phyloP scores from a whole-genome alignment of 2,329 filamentous ascomycete genomes.

The Cladophialophora yegresii region DNA sequence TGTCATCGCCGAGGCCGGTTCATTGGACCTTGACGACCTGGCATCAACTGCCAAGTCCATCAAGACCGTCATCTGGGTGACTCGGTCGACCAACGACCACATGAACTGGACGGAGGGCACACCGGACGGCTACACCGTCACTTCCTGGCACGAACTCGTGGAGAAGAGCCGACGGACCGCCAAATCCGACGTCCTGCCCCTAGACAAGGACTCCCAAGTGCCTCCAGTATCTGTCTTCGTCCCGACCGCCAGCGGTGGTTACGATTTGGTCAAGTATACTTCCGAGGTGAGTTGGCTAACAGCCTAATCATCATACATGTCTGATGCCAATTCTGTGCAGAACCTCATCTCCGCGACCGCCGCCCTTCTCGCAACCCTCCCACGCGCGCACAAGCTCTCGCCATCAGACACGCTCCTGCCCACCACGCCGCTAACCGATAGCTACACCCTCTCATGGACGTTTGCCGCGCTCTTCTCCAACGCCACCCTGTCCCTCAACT shows the following conservation, averaged over 20 bases:
- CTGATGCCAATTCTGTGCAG: conserved; percentile 38
- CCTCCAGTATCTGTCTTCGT: conserved; percentile 50
- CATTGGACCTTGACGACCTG: conserved; percentile 76
- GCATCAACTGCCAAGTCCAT: conserved; percentile 69
- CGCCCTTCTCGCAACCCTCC: conserved; percentile 73
- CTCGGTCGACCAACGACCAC: conserved; percentile 84
- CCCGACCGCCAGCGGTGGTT: conserved; percentile 48
- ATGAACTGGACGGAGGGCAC: conserved; percentile 88
- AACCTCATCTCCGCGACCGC: conserved; percentile 89
- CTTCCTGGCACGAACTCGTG: conserved; percentile 91
- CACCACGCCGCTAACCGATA: conserved; percentile 75
- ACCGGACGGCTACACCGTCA: conserved; percentile 75
- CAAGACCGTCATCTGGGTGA: conserved; percentile 84
- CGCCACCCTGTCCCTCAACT: conserved; percentile 82
- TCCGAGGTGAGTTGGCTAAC: conserved; percentile 55
- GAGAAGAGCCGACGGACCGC: conserved; percentile 65
- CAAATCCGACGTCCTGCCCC: conserved; percentile 64
- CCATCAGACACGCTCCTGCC: conserved; percentile 80
- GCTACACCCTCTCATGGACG: conserved; percentile 76
- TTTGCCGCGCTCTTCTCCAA: conserved; percentile 82
- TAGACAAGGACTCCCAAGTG: conserved; percentile 56
- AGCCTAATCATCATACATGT: not conserved
- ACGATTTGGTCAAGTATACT: conserved; percentile 78
- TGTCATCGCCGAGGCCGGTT: conserved; percentile 79
- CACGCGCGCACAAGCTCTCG: conserved; percentile 70